Base-by-base conservation (phyloP, 2,329 filamentous ascomycete species). In the Sporothrix pseudoabietina region DNA sequence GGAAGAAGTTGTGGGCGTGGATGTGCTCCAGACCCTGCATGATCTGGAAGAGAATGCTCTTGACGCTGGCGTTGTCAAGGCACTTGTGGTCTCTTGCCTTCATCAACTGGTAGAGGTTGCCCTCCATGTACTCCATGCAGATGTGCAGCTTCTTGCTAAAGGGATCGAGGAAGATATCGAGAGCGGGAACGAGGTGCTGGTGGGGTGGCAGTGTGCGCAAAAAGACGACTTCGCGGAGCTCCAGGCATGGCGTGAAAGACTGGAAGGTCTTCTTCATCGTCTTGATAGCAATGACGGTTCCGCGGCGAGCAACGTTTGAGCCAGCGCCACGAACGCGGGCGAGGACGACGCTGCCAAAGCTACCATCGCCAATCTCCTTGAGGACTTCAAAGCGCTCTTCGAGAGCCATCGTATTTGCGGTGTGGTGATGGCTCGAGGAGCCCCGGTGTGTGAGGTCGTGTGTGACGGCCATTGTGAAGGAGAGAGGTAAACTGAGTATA, bases 211-310 rank as follows among this genome's bases (percentile, higher is more conserved):
- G 86, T 12, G 94, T 95, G 79, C 94, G 91, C 65, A 99, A 86
- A 83, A 99, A 99, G 80, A 99, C 96, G 77, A 99, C 96, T 82
- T 99, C 96, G 75, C 96, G 91, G 71, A 99, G 88, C 82, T 99
- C 96, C 76, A 98, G 84, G 81, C 96, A 99, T 71, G 94, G 92
- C 19, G 89, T 85, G 80, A 98, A 94, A 1, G 93, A 97, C 78
- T 98, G 94, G 79, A 98, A 99, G 0, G 92, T 94, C 88, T 99
- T 99, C 87, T 99, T 99, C 96, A 99, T 99, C 6, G 96, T 98
- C 84, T 99, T 99, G 84, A 99, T 98, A 59, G 96, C 96, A 79
- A 99, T 92, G 86, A 98, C 89, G 73, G 94, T 97, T 78, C 95
- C 95, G 81, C 94, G 89, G 77, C 94, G 92, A 79, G 95, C 95